A percentile compares a stretch with the other conserved stretches of the same genome.
Conservation (phyloP, 1,284 basidiomycete species). For the Kwoniella shivajii region DNA sequence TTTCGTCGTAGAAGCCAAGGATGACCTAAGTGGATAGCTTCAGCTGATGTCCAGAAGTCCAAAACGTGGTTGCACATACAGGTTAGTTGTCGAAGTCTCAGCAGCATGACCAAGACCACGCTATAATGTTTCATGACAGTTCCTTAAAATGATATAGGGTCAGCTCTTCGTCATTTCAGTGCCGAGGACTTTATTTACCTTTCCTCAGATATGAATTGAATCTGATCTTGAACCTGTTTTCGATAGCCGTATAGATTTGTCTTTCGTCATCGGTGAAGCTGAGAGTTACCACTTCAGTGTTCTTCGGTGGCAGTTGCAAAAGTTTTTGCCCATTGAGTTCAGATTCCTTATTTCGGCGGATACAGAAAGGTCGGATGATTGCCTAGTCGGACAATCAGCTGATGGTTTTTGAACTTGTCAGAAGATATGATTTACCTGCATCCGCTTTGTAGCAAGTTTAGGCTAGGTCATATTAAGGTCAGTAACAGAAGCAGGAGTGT, state of each 20-base stretch:
- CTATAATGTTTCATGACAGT: conserved; percentile 52
- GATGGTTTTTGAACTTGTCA: neutral
- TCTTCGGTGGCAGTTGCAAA: conserved; percentile 46
- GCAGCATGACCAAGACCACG: conserved; percentile 45
- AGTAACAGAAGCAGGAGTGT: neutral
- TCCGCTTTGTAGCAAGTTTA: conserved; percentile 42
- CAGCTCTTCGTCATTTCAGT: neutral
- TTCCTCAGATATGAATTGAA: conserved; percentile 51
- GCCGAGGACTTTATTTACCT: conserved; percentile 9
- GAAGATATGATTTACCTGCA: conserved; percentile 32
- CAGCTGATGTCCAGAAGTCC: neutral
- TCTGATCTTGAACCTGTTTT: conserved; percentile 41
- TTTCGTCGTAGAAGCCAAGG: conserved; percentile 46
- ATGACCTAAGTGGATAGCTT: conserved; percentile 25
- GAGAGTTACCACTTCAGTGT: conserved; percentile 36
- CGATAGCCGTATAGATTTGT: conserved; percentile 48
- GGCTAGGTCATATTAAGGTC: conserved; percentile 21
- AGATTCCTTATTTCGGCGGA: conserved; percentile 50
- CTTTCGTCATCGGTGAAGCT: conserved; percentile 50
- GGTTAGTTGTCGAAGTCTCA: conserved; percentile 42
- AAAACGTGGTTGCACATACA: conserved; percentile 12
- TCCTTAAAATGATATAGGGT: conserved; percentile 19
- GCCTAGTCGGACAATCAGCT: conserved; percentile 16
- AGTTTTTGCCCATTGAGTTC: conserved; percentile 47
- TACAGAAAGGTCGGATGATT: conserved; percentile 32